Conservation (phyloP, 345 rosid species). For the Citrus hindsii region DNA sequence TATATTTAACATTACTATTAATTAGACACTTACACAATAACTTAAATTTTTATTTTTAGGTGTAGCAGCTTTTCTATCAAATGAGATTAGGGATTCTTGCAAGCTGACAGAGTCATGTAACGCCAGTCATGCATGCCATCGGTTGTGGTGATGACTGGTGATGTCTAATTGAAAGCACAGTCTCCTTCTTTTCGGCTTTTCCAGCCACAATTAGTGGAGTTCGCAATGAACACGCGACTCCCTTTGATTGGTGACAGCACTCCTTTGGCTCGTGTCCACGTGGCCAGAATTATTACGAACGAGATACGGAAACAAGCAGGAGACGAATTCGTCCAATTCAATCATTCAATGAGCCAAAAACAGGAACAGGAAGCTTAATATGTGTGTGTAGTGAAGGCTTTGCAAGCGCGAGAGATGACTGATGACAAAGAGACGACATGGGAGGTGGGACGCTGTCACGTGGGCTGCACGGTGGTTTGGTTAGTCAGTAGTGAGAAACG, state of each 20-base stretch:
- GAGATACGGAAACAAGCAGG: background rate
- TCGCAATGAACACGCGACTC: background rate
- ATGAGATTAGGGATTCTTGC: background rate
- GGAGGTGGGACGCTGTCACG: slow-evolving; percentile 15
- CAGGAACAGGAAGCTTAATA: too few species aligned
- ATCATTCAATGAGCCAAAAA: too few species aligned
- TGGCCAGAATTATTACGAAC: background rate
- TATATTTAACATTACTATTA: too few species aligned
- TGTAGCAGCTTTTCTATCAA: too few species aligned
- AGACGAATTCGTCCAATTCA: background rate
- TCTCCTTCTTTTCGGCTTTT: background rate
- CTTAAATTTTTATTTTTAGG: too few species aligned
- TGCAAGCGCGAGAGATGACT: background rate
- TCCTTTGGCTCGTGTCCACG: background rate
- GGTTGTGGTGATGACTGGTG: background rate
- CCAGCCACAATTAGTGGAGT: background rate
- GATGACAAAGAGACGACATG: background rate
- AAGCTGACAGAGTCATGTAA: background rate
- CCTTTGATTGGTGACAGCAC: background rate
- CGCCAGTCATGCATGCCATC: background rate
- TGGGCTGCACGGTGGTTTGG: slow-evolving; percentile 12
- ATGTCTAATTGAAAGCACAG: background rate
- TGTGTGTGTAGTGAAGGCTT: background rate
- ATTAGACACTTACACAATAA: too few species aligned
- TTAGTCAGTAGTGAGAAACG: background rate